Evolutionary conservation across 352 stramenopile genomes (phyloP).

Genomic region (Globisporangium megalacanthum): DNA sequence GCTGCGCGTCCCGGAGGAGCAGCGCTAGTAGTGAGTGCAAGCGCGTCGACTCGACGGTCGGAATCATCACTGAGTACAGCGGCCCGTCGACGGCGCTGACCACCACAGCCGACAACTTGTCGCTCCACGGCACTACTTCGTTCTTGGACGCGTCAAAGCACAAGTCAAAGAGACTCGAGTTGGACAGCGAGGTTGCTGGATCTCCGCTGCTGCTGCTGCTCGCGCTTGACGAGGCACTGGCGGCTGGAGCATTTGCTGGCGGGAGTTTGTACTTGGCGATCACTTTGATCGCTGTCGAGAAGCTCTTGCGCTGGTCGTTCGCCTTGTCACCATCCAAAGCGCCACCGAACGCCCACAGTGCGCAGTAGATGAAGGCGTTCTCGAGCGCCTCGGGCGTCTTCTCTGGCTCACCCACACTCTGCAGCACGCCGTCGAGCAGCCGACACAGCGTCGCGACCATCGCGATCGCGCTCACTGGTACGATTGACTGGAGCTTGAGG

Average conservation of each 20-base stretch:
- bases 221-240: not conserved
- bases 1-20: constrained; percentile 33
- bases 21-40: constrained; percentile 60
- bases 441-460: constrained; percentile 91
- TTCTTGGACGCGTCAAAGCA: constrained; percentile 67
- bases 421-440: constrained; percentile 91
- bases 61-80: constrained; percentile 65
- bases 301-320: constrained; percentile 50
- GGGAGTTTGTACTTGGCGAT: constrained; percentile 74
- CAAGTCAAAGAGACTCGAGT: constrained; percentile 68
- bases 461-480: constrained; percentile 47
- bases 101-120: constrained; percentile 40
- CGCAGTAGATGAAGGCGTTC: constrained; percentile 93
- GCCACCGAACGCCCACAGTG: constrained; percentile 95
- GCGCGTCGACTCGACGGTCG: constrained; percentile 71
- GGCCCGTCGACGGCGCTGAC: constrained; percentile 29
- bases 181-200: not conserved
- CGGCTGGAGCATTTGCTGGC: not conserved
- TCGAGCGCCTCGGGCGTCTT: constrained; percentile 88
- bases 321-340: constrained; percentile 85
- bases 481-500: constrained; percentile 53
- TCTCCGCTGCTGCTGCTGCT: not conserved
- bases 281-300: constrained; percentile 52
- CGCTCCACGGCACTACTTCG: constrained; percentile 72
- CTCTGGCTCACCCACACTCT: constrained; percentile 63